phyloP scores from a whole-genome alignment of 2,329 filamentous ascomycete species.

The Fusarium pseudonygamai region DNA sequence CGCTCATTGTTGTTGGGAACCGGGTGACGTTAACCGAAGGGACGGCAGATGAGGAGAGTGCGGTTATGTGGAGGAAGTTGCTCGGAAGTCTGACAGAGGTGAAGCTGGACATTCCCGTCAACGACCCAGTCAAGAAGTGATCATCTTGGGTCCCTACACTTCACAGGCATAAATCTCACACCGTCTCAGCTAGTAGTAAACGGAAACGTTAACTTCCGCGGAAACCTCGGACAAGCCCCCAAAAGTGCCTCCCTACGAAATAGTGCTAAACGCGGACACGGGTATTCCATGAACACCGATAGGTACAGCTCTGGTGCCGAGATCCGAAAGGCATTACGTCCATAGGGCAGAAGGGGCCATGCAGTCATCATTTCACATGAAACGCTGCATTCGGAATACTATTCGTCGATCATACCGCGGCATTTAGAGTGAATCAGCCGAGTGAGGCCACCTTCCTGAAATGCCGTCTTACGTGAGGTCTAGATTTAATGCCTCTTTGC shows the following conservation, averaged over 20 bases:
- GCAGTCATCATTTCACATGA: background rate
- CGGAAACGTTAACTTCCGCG: background rate
- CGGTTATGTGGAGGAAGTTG: slow-evolving; percentile 1
- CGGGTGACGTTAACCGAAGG: slow-evolving; percentile 42
- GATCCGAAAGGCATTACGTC: background rate
- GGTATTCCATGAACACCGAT: background rate
- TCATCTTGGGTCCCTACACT: background rate
- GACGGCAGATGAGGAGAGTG: background rate
- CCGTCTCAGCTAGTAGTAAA: background rate
- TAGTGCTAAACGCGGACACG: background rate
- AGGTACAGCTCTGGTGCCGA: background rate
- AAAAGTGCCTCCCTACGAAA: background rate
- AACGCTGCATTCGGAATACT: background rate
- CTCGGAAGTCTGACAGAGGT: background rate
- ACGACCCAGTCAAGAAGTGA: background rate
- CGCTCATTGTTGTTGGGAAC: slow-evolving; percentile 47
- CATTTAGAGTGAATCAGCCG: background rate
- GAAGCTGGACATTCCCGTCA: background rate
- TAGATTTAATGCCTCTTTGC: background rate
- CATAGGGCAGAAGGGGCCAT: background rate
- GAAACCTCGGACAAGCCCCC: background rate
- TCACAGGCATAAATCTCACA: background rate
- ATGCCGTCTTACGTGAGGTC: slow-evolving; percentile 4
- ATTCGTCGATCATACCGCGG: background rate
- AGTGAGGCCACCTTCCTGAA: background rate